A percentile compares a stretch with the other conserved stretches of the same genome.
phyloP scores from a whole-genome alignment of 768 basidiomycete species.

The Rhizopogon vulgaris region DNA sequence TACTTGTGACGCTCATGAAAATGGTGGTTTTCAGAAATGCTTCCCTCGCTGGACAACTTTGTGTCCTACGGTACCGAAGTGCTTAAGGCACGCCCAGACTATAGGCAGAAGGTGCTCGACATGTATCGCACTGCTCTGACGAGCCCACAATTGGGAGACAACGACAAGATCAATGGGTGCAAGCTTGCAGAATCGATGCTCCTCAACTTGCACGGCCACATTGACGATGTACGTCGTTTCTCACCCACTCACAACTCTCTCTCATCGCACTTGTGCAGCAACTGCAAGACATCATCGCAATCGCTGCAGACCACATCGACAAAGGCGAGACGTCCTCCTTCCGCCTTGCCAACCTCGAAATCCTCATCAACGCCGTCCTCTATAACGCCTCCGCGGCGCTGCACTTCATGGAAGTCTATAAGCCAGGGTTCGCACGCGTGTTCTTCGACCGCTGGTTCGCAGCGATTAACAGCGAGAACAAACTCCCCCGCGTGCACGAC shows the following conservation, averaged over 20 bases:
- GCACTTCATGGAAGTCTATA: constrained; percentile 61
- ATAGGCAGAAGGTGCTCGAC: constrained; percentile 75
- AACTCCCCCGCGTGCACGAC: constrained; percentile 82
- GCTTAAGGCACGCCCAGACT: constrained; percentile 67
- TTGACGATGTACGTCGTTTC: constrained; percentile 63
- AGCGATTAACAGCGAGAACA: constrained; percentile 51
- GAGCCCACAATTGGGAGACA: constrained; percentile 70
- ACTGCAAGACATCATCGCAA: constrained; percentile 58
- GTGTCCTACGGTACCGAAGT: constrained; percentile 70
- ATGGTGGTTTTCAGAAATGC: constrained; percentile 58
- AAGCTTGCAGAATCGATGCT: constrained; percentile 80
- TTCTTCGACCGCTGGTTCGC: constrained; percentile 87
- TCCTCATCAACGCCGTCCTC: constrained; percentile 74
- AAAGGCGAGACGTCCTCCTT: constrained; percentile 57
- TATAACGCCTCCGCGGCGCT: constrained; percentile 80
- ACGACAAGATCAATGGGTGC: constrained; percentile 77
- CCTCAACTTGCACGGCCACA: constrained; percentile 68
- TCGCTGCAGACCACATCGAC: constrained; percentile 54
- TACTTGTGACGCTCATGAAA: neutral
- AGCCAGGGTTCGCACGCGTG: constrained; percentile 53
- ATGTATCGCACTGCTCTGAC: constrained; percentile 75
- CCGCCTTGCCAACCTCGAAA: constrained; percentile 74
- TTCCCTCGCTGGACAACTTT: constrained; percentile 84
- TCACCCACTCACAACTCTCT: neutral
- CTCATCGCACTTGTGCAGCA: constrained; percentile 31